phyloP scores from a whole-genome alignment of 208 protist genomes.

The Phytomonas sp. region DNA sequence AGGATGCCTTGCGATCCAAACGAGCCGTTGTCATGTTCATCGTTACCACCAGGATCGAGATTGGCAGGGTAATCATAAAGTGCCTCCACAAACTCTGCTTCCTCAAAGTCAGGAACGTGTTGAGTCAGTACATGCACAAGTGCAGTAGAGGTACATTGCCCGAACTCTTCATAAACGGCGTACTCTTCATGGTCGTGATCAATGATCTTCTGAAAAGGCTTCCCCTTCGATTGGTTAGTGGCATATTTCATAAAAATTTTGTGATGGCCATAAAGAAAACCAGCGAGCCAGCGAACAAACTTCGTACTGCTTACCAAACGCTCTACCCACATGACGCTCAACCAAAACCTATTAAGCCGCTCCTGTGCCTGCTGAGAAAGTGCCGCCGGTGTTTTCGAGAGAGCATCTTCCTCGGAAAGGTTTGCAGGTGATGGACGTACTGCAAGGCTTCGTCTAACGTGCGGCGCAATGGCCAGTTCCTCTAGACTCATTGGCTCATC shows the following conservation, averaged over 20 bases:
- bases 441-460: background rate
- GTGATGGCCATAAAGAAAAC: conserved; percentile 68
- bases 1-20: conserved; percentile 26
- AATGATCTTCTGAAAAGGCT: conserved; percentile 5
- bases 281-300: conserved; percentile 46
- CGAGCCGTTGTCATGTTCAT: background rate
- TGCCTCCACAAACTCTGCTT: conserved; percentile 65
- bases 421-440: background rate
- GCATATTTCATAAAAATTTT: conserved; percentile 36
- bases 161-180: conserved; percentile 56
- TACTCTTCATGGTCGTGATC: conserved; percentile 70
- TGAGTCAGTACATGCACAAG: conserved; percentile 35
- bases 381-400: background rate
- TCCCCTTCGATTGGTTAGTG: background rate
- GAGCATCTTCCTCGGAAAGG: background rate
- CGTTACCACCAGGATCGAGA: background rate
- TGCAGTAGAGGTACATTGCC: conserved; percentile 30
- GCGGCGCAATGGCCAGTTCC: conserved; percentile 23
- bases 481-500: conserved; percentile 53
- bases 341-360: conserved; percentile 52
- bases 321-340: conserved; percentile 53
- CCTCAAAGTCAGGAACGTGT: conserved; percentile 55
- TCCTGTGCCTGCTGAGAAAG: conserved; percentile 38
- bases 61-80: conserved; percentile 16
- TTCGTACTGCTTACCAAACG: conserved; percentile 31